These are phyloP conservation scores for Chlamydomonas sp. DNA, from an alignment of 139 green algal species.

Conservation along the genomic window DNA sequence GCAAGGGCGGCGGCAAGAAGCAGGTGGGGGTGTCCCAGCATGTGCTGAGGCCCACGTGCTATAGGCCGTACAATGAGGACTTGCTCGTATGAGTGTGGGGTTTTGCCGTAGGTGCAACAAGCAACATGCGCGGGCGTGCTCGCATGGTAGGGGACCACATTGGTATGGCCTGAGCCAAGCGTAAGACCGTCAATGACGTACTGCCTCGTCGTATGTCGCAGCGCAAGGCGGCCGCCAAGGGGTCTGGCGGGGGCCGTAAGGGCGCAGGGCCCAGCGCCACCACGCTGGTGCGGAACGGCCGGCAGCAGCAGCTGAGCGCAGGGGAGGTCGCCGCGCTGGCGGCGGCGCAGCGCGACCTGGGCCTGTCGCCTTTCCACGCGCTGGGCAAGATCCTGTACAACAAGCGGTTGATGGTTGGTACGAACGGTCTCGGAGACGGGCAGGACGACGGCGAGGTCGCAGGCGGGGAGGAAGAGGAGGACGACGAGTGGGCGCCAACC, in stretches of 20 bases:
- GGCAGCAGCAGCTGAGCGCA: slow-evolving; percentile 3
- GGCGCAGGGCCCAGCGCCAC: background rate
- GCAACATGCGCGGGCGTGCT: no score
- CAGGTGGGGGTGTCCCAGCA: no score
- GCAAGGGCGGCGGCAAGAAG: background rate
- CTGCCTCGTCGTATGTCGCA: no score
- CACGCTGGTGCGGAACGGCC: background rate
- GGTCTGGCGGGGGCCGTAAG: no score
- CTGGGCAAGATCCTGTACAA: slow-evolving; percentile 90
- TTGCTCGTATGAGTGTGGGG: no score
- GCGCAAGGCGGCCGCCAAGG: no score
- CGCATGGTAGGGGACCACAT: no score
- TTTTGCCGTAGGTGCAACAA: no score
- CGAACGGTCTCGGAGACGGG: background rate
- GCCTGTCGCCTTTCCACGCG: slow-evolving; percentile 78
- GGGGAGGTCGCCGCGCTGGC: slow-evolving; percentile 21
- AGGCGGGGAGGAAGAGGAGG: background rate
- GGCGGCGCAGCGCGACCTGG: slow-evolving; percentile 56
- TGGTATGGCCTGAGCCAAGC: no score
- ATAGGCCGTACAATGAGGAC: no score
- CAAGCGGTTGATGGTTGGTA: slow-evolving; percentile 55
- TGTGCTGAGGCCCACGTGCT: no score
- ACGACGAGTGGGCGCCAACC: background rate
- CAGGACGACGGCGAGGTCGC: background rate
- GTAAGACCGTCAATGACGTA: no score